Evolutionary conservation across 169 alveolate genomes (phyloP).

Genomic region (Eimeria zaria): DNA sequence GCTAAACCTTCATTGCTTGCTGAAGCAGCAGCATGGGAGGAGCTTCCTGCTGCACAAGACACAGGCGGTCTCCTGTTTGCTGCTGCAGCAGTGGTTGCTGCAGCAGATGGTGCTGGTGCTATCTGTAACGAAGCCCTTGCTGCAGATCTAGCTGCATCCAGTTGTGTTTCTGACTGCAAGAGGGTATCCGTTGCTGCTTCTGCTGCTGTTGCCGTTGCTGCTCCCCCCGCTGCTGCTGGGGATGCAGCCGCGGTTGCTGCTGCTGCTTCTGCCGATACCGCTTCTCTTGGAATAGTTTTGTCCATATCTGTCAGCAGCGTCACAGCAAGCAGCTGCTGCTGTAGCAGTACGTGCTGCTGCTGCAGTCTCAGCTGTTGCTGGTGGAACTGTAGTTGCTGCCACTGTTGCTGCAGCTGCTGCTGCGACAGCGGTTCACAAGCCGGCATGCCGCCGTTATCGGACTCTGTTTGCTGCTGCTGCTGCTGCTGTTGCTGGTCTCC

Average conservation of each 20-base stretch:
- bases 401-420: conserved; percentile 38
- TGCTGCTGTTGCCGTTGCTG: background rate
- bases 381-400: conserved; percentile 12
- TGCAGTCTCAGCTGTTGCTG: conserved; percentile 16
- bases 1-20: background rate
- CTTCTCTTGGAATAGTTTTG: background rate
- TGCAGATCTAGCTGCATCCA: background rate
- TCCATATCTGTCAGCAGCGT: conserved; percentile 10
- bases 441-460: background rate
- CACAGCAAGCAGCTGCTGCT: conserved; percentile 24
- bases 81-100: background rate
- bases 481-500: background rate
- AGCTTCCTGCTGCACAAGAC: background rate
- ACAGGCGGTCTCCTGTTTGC: background rate
- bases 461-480: background rate
- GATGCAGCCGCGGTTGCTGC: background rate
- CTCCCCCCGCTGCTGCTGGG: too few relatives aligned
- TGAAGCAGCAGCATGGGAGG: background rate
- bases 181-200: background rate
- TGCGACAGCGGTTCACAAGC: background rate
- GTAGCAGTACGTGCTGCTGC: conserved; percentile 26
- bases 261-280: background rate
- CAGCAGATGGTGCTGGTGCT: background rate
- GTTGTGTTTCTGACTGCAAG: background rate
- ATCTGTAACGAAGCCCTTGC: background rate